These are phyloP conservation scores for Miscanthus lutarioriparius DNA, from an alignment of 176 grass and related monocot genomes.

Conservation along the genomic window DNA sequence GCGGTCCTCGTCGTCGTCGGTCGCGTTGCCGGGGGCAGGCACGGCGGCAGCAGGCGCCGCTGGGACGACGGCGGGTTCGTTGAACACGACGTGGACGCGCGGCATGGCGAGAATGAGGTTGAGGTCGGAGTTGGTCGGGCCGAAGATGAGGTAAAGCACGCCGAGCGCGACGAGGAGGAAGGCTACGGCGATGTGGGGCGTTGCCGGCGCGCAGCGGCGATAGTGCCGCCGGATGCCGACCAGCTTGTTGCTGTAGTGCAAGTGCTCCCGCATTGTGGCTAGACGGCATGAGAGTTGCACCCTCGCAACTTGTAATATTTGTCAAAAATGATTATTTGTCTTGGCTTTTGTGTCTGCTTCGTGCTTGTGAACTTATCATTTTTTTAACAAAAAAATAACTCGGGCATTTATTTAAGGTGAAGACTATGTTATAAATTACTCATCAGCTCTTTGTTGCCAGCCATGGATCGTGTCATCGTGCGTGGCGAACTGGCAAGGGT, in stretches of 20 bases:
- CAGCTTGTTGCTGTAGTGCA: not conserved
- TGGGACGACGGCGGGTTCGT: not conserved
- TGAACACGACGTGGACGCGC: constrained; percentile 37
- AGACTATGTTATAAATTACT: not conserved
- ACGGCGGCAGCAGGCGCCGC: not conserved
- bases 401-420: not conserved
- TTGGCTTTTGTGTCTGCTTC: not conserved
- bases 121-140: constrained; percentile 19
- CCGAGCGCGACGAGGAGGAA: constrained; percentile 8
- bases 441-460: not conserved
- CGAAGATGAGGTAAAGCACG: constrained; percentile 27
- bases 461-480: constrained; percentile 10
- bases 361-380: not conserved
- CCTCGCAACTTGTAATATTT: not conserved
- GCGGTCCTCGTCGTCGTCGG: constrained; percentile 33
- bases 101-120: constrained; percentile 2
- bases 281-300: not conserved
- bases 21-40: constrained; percentile 9
- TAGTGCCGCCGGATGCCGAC: constrained; percentile 1
- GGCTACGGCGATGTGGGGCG: not conserved
- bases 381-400: not conserved
- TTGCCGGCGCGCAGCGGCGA: not conserved
- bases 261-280: constrained; percentile 32
- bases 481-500: constrained; percentile 14
- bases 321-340: not conserved